Conservation (phyloP, 1,139 yeast species). For the Saccharomyces hybrid region DNA sequence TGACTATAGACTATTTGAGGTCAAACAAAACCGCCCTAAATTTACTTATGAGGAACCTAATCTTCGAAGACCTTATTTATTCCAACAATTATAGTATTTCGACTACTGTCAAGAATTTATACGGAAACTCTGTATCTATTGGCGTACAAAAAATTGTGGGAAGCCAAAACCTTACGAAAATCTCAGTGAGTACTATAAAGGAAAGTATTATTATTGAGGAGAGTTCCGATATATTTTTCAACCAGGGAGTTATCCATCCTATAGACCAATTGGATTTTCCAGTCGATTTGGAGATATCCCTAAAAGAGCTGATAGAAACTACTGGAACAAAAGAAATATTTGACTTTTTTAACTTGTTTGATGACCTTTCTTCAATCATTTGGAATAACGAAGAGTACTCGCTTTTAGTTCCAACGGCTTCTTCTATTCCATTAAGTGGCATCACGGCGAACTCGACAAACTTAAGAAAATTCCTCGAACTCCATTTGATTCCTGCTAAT, state of each 20-base stretch:
- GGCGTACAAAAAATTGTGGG: slow-evolving; percentile 3
- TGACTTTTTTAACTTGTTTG: slow-evolving; percentile 37
- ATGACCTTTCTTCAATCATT: slow-evolving; percentile 21
- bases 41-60: slow-evolving; percentile 46
- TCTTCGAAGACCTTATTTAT: slow-evolving; percentile 59
- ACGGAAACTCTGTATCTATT: slow-evolving; percentile 29
- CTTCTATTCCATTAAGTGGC: slow-evolving; percentile 40
- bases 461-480: slow-evolving; percentile 48
- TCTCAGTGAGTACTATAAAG: slow-evolving; percentile 27
- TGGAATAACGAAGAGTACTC: slow-evolving; percentile 38
- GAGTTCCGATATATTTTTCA: slow-evolving; percentile 64
- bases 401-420: slow-evolving; percentile 63
- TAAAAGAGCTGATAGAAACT: slow-evolving; percentile 49
- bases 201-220: slow-evolving; percentile 29
- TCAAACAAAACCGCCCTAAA: slow-evolving; percentile 44
- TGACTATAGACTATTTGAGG: slow-evolving; percentile 54
- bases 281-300: slow-evolving; percentile 42
- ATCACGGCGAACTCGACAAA: slow-evolving; percentile 28
- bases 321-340: slow-evolving; percentile 41
- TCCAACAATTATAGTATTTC: slow-evolving; percentile 43
- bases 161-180: slow-evolving; percentile 3
- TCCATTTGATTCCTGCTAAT: slow-evolving; percentile 62
- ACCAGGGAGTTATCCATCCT: slow-evolving; percentile 81
- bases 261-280: slow-evolving; percentile 55
- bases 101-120: slow-evolving; percentile 32